Conservation (phyloP, 768 basidiomycete genomes). For the Tylopilus vinaceipallidus region DNA sequence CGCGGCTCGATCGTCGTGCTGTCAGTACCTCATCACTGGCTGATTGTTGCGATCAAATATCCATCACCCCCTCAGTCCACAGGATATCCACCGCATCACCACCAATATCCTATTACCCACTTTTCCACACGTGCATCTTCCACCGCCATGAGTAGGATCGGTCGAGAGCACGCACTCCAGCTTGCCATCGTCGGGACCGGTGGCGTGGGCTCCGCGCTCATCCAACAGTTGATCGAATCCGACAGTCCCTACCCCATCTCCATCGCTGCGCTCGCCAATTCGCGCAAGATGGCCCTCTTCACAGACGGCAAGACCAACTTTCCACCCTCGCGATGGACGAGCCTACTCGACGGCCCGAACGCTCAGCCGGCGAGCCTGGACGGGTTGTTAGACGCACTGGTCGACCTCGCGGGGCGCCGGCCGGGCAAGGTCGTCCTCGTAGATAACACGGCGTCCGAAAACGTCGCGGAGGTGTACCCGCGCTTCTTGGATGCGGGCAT, state of each 20-base stretch:
- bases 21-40: slow-evolving; percentile 9
- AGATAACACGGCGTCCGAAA: slow-evolving; percentile 89
- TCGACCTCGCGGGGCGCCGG: slow-evolving; percentile 42
- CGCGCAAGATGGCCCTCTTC: slow-evolving; percentile 57
- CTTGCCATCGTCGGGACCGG: slow-evolving; percentile 91
- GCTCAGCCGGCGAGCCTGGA: slow-evolving; percentile 39
- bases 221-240: slow-evolving; percentile 68
- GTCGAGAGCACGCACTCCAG: slow-evolving; percentile 33
- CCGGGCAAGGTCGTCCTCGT: slow-evolving; percentile 64
- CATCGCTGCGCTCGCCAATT: slow-evolving; percentile 68
- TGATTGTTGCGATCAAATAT: slow-evolving; percentile 14
- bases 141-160: slow-evolving; percentile 14
- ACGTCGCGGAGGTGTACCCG: slow-evolving; percentile 80
- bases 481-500: slow-evolving; percentile 74
- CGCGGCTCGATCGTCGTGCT: slow-evolving; percentile 5
- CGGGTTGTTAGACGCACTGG: slow-evolving; percentile 41
- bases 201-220: slow-evolving; percentile 86
- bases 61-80: not conserved
- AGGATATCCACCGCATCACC: not conserved
- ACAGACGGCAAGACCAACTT: slow-evolving; percentile 42
- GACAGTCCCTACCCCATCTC: slow-evolving; percentile 56
- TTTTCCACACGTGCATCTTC: slow-evolving; percentile 1
- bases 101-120: not conserved
- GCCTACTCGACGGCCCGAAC: slow-evolving; percentile 42
- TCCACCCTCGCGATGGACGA: slow-evolving; percentile 42